Evolutionary conservation across 306 rosid species (phyloP).

Genomic region (Begonia loranthoides): DNA sequence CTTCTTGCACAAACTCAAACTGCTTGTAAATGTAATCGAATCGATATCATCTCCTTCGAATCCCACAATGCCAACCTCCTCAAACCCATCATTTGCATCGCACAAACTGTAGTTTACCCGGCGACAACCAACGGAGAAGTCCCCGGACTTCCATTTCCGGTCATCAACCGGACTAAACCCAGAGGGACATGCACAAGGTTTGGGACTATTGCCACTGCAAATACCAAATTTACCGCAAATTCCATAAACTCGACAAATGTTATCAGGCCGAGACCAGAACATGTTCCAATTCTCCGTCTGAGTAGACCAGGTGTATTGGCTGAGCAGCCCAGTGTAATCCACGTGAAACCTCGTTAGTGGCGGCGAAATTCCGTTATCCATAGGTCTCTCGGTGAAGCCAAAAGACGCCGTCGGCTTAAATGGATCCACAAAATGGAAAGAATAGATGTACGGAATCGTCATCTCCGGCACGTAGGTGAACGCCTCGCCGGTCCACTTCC

Average conservation of each 20-base stretch:
- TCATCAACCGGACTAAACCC: slow-evolving; percentile 37
- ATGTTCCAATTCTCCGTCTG: slow-evolving; percentile 41
- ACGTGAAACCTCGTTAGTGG: slow-evolving; percentile 43
- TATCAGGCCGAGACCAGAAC: slow-evolving; percentile 52
- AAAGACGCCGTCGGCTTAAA: slow-evolving; percentile 44
- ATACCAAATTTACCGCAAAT: slow-evolving; percentile 56
- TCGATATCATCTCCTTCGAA: slow-evolving; percentile 17
- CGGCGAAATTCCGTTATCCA: slow-evolving; percentile 17
- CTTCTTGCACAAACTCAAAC: slow-evolving; percentile 24
- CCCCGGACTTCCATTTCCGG: slow-evolving; percentile 32
- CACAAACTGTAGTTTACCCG: slow-evolving; percentile 12
- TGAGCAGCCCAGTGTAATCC: slow-evolving; percentile 35
- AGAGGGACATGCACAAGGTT: slow-evolving; percentile 27
- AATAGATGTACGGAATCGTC: slow-evolving; percentile 47
- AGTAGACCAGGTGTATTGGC: slow-evolving; percentile 52
- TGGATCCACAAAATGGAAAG: slow-evolving; percentile 36
- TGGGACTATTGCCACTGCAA: slow-evolving; percentile 8
- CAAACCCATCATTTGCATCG: slow-evolving; percentile 20
- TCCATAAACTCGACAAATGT: slow-evolving; percentile 26
- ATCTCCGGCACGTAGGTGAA: slow-evolving; percentile 54
- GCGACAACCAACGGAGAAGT: slow-evolving; percentile 42
- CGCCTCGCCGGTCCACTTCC: slow-evolving; percentile 38
- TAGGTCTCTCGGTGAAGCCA: slow-evolving; percentile 39
- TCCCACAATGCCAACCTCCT: slow-evolving; percentile 20
- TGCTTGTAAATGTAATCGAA: neutral